phyloP scores from a whole-genome alignment of 805 yeast genomes.

The Millerago galiae region DNA sequence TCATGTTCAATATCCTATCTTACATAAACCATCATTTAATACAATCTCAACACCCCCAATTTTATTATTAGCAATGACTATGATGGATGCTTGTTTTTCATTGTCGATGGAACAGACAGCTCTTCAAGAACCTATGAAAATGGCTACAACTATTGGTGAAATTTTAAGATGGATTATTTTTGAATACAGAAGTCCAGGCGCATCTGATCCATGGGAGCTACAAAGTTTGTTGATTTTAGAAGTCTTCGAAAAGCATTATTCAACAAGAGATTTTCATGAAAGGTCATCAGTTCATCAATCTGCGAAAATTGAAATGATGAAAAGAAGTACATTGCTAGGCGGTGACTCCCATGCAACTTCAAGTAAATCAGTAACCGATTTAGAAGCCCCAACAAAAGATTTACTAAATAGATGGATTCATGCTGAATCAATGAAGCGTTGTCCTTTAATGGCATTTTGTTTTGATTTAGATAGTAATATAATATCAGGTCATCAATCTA shows the following conservation, averaged over 20 bases:
- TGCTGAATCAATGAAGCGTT: conserved; percentile 65
- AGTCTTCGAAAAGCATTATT: conserved; percentile 65
- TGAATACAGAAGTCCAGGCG: conserved; percentile 33
- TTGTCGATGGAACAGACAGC: conserved; percentile 19
- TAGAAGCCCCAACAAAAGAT: neutral
- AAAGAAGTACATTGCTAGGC: conserved; percentile 66
- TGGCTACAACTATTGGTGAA: conserved; percentile 23
- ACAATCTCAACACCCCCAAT: conserved; percentile 42
- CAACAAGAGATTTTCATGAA: conserved; percentile 63
- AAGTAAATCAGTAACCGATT: conserved; percentile 4
- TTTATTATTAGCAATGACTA: conserved; percentile 42
- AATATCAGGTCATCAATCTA: conserved; percentile 55
- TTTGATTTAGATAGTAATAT: conserved; percentile 69
- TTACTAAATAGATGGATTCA: conserved; percentile 52
- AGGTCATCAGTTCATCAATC: conserved; percentile 79
- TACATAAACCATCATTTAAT: conserved; percentile 43
- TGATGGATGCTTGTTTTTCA: conserved; percentile 46
- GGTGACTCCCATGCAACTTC: conserved; percentile 41
- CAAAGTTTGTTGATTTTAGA: conserved; percentile 65
- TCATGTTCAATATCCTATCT: conserved; percentile 43
- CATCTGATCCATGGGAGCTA: conserved; percentile 22
- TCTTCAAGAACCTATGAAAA: conserved; percentile 2
- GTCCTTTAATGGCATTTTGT: conserved; percentile 71
- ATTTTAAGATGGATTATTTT: conserved; percentile 63
- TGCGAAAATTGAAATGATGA: conserved; percentile 63